A percentile compares a stretch with the other conserved stretches of the same genome.
Evolutionary conservation across 768 basidiomycete species (phyloP).

Genomic region (Collybia sp.): DNA sequence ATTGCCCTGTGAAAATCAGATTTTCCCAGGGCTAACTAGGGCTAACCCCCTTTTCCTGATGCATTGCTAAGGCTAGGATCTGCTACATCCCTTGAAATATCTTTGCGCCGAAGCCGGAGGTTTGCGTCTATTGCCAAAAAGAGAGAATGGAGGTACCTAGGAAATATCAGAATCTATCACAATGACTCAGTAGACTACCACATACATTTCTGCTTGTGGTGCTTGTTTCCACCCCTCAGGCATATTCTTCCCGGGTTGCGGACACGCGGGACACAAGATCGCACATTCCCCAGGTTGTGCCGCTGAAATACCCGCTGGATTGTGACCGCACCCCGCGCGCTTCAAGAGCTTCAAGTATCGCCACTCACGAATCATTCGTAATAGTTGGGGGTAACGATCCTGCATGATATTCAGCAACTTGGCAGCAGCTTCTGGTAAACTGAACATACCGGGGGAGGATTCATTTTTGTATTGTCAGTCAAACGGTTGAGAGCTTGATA

Average conservation of each 20-base stretch:
- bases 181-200: too few relatives aligned
- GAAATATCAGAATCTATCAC: too few relatives aligned
- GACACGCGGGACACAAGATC: constrained; percentile 18
- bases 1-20: too few relatives aligned
- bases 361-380: constrained; percentile 9
- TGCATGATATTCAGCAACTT: too few relatives aligned
- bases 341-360: constrained; percentile 9
- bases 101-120: too few relatives aligned
- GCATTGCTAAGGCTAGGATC: too few relatives aligned
- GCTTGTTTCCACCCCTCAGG: constrained; percentile 10
- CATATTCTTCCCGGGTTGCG: constrained; percentile 14
- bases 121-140: too few relatives aligned
- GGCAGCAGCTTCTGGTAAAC: neutral
- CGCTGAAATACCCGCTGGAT: constrained; percentile 5
- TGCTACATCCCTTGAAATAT: too few relatives aligned
- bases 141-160: too few relatives aligned
- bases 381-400: too few relatives aligned
- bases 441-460: constrained; percentile 4
- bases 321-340: constrained; percentile 10
- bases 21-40: too few relatives aligned
- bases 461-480: constrained; percentile 8
- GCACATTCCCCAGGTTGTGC: constrained; percentile 13
- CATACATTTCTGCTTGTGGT: neutral
- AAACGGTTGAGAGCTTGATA: constrained; percentile 4
- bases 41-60: too few relatives aligned